phyloP scores from a whole-genome alignment of 192 early-diverging fungal species.

The Backusella australiensis region DNA sequence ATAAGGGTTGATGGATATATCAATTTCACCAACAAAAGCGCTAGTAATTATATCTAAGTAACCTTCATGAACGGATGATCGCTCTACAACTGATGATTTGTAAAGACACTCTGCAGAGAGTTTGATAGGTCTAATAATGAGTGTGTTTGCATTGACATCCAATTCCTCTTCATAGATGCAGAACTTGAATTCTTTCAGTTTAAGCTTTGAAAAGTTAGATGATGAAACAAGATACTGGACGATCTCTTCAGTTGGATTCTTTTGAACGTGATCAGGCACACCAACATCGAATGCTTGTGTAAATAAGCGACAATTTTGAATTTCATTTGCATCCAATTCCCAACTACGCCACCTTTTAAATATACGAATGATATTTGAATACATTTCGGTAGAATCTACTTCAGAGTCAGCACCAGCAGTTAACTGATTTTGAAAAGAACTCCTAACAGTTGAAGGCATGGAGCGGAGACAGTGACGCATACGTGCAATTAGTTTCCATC shows the following conservation, averaged over 20 bases:
- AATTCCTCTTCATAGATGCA: slow-evolving; percentile 45
- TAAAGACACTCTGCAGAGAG: slow-evolving; percentile 41
- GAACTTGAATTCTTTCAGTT: slow-evolving; percentile 40
- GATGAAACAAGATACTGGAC: slow-evolving; percentile 35
- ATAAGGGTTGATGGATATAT: slow-evolving; percentile 45
- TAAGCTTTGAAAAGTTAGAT: slow-evolving; percentile 37
- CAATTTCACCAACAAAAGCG: slow-evolving; percentile 30
- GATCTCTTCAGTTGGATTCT: slow-evolving; percentile 18
- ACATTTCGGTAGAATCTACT: slow-evolving; percentile 42
- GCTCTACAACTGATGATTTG: slow-evolving; percentile 13
- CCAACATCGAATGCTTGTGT: slow-evolving; percentile 41
- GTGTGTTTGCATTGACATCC: slow-evolving; percentile 42
- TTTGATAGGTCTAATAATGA: slow-evolving; percentile 33
- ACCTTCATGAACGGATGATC: slow-evolving; percentile 12
- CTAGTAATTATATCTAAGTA: slow-evolving; percentile 46
- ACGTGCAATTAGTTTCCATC: slow-evolving; percentile 73
- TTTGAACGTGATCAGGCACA: not conserved
- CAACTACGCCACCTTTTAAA: slow-evolving; percentile 62
- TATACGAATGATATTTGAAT: slow-evolving; percentile 38
- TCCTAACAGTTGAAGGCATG: slow-evolving; percentile 36
- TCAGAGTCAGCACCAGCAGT: slow-evolving; percentile 37
- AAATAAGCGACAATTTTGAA: slow-evolving; percentile 44
- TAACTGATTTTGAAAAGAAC: slow-evolving; percentile 40
- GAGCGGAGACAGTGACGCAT: slow-evolving; percentile 57
- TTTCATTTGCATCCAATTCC: slow-evolving; percentile 53